Conservation (phyloP, 495 filamentous ascomycete species). For the Annulohypoxylon bovei region DNA sequence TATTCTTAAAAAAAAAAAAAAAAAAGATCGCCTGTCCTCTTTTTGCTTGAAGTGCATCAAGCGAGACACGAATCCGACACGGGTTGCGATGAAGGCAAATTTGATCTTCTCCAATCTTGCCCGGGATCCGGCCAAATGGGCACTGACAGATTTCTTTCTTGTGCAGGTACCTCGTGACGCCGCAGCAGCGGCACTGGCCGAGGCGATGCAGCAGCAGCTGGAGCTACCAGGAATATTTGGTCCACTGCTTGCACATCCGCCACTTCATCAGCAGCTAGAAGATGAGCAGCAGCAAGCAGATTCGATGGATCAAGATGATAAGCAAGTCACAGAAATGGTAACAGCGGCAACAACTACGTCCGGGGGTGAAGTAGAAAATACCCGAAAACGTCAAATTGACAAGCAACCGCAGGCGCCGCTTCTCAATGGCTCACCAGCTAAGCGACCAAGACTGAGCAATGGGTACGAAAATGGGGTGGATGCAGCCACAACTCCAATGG, state of each 20-base stretch:
- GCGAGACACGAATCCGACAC: constrained; percentile 37
- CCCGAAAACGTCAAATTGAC: constrained; percentile 61
- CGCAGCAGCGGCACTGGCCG: constrained; percentile 53
- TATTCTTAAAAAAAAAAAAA: constrained; percentile 2
- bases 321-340: constrained; percentile 45
- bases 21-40: constrained; percentile 10
- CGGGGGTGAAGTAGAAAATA: constrained; percentile 57
- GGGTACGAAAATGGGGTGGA: constrained; percentile 71
- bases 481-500: constrained; percentile 68
- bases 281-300: constrained; percentile 43
- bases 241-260: constrained; percentile 53
- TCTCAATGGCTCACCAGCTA: constrained; percentile 62
- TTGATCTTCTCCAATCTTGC: constrained; percentile 40
- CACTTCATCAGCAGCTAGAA: constrained; percentile 45
- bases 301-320: constrained; percentile 50
- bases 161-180: constrained; percentile 58
- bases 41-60: constrained; percentile 35
- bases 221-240: constrained; percentile 64
- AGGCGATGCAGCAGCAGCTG: constrained; percentile 51
- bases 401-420: constrained; percentile 52
- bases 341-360: constrained; percentile 15
- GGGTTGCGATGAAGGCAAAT: constrained; percentile 41
- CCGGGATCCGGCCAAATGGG: constrained; percentile 46
- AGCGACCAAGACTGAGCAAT: constrained; percentile 66
- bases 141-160: constrained; percentile 52